Evolutionary conservation across 2,329 filamentous ascomycete genomes (phyloP).

Genomic region (Xylariaceae sp.): DNA sequence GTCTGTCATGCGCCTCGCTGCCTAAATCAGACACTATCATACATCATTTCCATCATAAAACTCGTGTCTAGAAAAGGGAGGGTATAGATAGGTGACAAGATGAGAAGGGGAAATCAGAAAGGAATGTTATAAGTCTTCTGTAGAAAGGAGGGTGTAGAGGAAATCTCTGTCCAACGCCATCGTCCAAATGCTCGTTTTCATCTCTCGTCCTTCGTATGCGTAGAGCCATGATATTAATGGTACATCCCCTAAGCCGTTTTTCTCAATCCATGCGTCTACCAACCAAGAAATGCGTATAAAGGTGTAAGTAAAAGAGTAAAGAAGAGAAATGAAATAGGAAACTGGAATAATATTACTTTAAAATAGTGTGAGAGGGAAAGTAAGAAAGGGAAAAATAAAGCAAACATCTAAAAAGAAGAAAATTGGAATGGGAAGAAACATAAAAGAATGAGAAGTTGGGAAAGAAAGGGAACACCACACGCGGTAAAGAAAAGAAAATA

Average conservation of each 20-base stretch:
- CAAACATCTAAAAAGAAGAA: slow-evolving; percentile 24
- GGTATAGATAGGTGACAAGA: slow-evolving; percentile 9
- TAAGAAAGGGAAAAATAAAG: slow-evolving; percentile 12
- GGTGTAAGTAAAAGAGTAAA: no score
- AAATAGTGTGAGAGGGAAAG: slow-evolving; percentile 3
- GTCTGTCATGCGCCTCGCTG: no score
- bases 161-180: slow-evolving; percentile 16
- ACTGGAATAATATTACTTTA: neutral
- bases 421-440: slow-evolving; percentile 20
- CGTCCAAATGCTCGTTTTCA: slow-evolving; percentile 17
- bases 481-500: slow-evolving; percentile 7
- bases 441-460: slow-evolving; percentile 10
- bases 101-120: slow-evolving; percentile 5
- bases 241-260: slow-evolving; percentile 17
- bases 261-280: slow-evolving; percentile 1
- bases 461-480: neutral
- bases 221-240: slow-evolving; percentile 18
- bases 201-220: slow-evolving; percentile 13
- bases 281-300: slow-evolving; percentile 3
- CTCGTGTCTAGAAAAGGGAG: slow-evolving; percentile 9
- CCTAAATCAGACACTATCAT: slow-evolving; percentile 13
- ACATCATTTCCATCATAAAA: slow-evolving; percentile 16
- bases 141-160: neutral
- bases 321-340: no score
- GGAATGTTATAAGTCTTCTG: neutral